These are phyloP conservation scores for Zygotorulaspora florentina DNA, from an alignment of 805 yeast species.

Conservation along the genomic window DNA sequence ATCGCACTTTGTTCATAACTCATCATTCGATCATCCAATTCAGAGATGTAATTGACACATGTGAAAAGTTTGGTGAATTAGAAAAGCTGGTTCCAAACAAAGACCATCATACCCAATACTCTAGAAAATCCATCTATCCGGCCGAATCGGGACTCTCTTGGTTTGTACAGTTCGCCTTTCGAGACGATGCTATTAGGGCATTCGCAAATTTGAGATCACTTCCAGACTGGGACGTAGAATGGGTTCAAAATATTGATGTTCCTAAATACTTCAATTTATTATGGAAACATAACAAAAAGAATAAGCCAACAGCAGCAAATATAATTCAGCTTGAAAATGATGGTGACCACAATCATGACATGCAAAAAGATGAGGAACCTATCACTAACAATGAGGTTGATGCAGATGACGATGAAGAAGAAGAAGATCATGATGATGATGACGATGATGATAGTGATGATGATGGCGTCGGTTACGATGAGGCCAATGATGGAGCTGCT, in stretches of 20 bases:
- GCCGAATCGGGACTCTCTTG: constrained; percentile 43
- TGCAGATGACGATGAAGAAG: background rate
- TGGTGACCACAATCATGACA: constrained; percentile 5
- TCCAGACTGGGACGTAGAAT: constrained; percentile 58
- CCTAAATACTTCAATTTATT: constrained; percentile 36
- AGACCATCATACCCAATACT: constrained; percentile 24
- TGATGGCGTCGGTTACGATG: constrained; percentile 3
- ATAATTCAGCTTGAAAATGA: constrained; percentile 1
- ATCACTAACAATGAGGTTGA: constrained; percentile 5
- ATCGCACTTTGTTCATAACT: constrained; percentile 71
- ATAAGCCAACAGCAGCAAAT: constrained; percentile 19
- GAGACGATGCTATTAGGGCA: constrained; percentile 86
- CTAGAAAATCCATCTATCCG: constrained; percentile 19
- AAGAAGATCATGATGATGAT: constrained; percentile 1
- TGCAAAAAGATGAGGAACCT: no score
- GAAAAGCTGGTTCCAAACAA: constrained; percentile 55
- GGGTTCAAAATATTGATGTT: constrained; percentile 81
- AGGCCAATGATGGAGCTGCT: constrained; percentile 3
- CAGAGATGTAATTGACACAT: constrained; percentile 36
- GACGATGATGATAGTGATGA: constrained; percentile 7
- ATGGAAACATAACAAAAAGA: constrained; percentile 4
- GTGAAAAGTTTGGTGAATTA: constrained; percentile 64
- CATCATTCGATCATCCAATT: constrained; percentile 23
- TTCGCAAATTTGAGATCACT: constrained; percentile 62
- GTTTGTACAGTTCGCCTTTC: constrained; percentile 73